Evolutionary conservation across 1,139 yeast species (phyloP).

Genomic region (Taiozyma onychis): DNA sequence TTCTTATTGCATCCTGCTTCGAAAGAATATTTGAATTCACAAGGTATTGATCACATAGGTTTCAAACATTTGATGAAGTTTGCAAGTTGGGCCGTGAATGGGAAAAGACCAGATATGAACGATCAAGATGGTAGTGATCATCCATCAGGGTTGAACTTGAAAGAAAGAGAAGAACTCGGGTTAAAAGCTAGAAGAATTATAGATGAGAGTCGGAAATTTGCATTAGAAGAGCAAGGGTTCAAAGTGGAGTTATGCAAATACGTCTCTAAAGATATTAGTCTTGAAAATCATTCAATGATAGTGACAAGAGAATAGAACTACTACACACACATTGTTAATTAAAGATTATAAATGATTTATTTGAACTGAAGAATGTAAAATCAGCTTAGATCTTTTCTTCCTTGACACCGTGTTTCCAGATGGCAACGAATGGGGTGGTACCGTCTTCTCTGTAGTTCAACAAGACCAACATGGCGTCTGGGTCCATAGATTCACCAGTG

Average conservation of each 20-base stretch:
- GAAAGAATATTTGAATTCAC: constrained; percentile 20
- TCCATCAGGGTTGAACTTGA: constrained; percentile 35
- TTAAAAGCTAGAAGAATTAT: constrained; percentile 61
- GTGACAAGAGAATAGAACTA: constrained; percentile 14
- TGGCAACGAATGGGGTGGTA: constrained; percentile 91
- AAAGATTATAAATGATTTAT: not conserved
- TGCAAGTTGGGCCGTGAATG: constrained; percentile 88
- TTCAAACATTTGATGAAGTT: constrained; percentile 55
- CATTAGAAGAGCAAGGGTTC: constrained; percentile 33
- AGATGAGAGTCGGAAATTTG: constrained; percentile 57
- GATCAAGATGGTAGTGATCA: constrained; percentile 36
- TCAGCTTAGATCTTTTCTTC: constrained; percentile 74
- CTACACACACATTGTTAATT: not conserved
- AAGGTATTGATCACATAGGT: constrained; percentile 30
- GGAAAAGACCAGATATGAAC: constrained; percentile 37
- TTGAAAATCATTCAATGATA: constrained; percentile 66
- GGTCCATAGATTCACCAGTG: constrained; percentile 99
- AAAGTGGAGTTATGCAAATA: constrained; percentile 52
- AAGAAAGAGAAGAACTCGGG: constrained; percentile 55
- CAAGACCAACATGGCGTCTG: constrained; percentile 96
- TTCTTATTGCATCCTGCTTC: constrained; percentile 13
- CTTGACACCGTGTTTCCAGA: constrained; percentile 98
- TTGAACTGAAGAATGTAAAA: not conserved
- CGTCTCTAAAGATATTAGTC: constrained; percentile 49
- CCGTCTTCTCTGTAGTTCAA: constrained; percentile 99